A percentile compares a stretch with the other conserved stretches of the same genome.
phyloP scores from a whole-genome alignment of 1,284 basidiomycete species.

The Sanguinoderma infundibulare region DNA sequence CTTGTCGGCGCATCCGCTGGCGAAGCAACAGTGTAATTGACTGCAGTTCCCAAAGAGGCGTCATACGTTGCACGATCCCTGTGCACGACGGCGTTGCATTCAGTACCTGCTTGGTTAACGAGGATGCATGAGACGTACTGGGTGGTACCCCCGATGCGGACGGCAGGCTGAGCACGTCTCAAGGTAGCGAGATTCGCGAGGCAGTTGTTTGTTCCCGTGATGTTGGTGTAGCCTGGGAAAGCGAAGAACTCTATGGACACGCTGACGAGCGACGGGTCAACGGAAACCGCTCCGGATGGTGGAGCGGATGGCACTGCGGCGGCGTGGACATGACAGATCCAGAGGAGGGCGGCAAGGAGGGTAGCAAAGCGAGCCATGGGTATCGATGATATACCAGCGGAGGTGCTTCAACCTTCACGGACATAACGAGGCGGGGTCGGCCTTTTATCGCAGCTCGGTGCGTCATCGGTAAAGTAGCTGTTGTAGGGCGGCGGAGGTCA shows the following conservation, averaged over 20 bases:
- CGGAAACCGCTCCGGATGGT: conserved; percentile 34
- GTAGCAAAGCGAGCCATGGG: conserved; percentile 9
- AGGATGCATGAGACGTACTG: conserved; percentile 36
- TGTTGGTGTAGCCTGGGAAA: conserved; percentile 43
- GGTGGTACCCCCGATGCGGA: conserved; percentile 49
- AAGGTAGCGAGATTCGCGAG: conserved; percentile 40
- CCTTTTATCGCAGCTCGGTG: conserved; percentile 20
- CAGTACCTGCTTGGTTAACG: neutral
- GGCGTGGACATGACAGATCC: conserved; percentile 6
- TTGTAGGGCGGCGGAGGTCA: neutral
- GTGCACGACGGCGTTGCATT: neutral
- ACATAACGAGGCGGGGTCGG: neutral
- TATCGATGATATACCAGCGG: neutral
- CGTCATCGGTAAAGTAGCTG: conserved; percentile 10
- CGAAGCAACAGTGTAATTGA: conserved; percentile 45
- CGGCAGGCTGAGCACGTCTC: conserved; percentile 41
- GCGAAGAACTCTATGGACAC: conserved; percentile 48
- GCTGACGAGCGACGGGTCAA: conserved; percentile 42
- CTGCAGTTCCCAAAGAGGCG: conserved; percentile 36
- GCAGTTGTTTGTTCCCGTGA: conserved; percentile 42
- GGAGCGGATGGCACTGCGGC: conserved; percentile 37
- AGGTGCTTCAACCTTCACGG: neutral
- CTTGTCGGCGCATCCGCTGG: conserved; percentile 42
- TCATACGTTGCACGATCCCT: conserved; percentile 49
- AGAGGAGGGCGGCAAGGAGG: conserved; percentile 11